phyloP scores from a whole-genome alignment of 2,329 filamentous ascomycete species.

The Xylaria sp. region DNA sequence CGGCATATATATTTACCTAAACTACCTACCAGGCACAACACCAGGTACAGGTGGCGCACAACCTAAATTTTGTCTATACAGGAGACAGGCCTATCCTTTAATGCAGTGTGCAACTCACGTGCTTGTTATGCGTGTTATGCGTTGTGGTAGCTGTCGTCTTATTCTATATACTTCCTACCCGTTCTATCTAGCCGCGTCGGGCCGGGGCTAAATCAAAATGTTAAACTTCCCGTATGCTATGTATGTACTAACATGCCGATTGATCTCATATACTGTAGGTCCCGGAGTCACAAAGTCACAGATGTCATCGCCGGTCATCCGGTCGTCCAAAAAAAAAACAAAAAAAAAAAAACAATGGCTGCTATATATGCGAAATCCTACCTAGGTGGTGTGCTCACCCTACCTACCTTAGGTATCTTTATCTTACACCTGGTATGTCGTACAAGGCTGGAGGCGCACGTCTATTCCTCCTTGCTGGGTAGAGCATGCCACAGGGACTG shows the following conservation, averaged over 20 bases:
- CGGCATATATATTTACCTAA: too few species aligned
- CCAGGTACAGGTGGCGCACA: too few species aligned
- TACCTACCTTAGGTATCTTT: too few species aligned
- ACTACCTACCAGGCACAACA: too few species aligned
- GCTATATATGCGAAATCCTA: too few species aligned
- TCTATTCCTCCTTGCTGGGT: neutral
- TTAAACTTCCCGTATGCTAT: neutral
- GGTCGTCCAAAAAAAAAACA: neutral
- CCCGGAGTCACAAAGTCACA: neutral
- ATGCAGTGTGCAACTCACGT: too few species aligned
- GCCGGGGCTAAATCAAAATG: neutral
- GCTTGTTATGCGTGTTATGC: too few species aligned
- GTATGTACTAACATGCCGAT: neutral
- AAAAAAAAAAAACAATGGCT: too few species aligned
- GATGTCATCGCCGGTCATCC: neutral
- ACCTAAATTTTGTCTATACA: neutral
- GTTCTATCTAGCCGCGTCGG: neutral
- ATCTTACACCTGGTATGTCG: neutral
- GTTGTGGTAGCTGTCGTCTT: too few species aligned
- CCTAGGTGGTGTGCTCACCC: neutral
- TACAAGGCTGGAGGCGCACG: constrained; percentile 14
- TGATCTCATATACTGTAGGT: neutral
- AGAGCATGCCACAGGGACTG: neutral
- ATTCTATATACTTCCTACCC: too few species aligned
- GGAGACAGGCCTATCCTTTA: too few species aligned